Evolutionary conservation across 2,329 filamentous ascomycete species (phyloP).

Genomic region (Aspergillus bombycis): DNA sequence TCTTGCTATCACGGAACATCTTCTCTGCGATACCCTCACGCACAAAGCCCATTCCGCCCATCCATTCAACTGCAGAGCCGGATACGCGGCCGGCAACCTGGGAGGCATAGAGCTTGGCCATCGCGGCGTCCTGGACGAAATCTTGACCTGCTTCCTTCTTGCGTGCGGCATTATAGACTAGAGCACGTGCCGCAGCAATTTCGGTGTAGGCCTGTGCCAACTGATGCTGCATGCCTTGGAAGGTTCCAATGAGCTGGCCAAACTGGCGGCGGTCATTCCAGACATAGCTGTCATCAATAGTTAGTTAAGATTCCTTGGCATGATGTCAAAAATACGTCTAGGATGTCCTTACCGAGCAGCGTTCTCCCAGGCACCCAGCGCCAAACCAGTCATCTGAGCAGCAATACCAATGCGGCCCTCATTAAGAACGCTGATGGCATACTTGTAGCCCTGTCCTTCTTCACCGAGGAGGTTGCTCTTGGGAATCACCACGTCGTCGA

Average conservation of each 20-base stretch:
- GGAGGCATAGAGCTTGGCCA: slow-evolving; percentile 94
- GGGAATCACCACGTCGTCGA: slow-evolving; percentile 92
- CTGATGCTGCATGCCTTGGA: slow-evolving; percentile 99
- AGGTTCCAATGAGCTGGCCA: slow-evolving; percentile 87
- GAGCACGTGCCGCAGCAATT: slow-evolving; percentile 83
- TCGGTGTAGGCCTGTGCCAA: slow-evolving; percentile 95
- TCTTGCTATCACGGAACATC: slow-evolving; percentile 97
- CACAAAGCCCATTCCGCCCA: slow-evolving; percentile 99
- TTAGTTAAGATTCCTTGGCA: slow-evolving; percentile 10
- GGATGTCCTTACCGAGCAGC: slow-evolving; percentile 66
- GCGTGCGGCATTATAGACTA: slow-evolving; percentile 93
- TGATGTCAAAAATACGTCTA: neutral
- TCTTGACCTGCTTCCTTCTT: slow-evolving; percentile 98
- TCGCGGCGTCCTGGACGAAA: slow-evolving; percentile 93
- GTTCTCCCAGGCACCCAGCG: slow-evolving; percentile 92
- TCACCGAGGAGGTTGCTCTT: slow-evolving; percentile 85
- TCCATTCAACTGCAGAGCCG: slow-evolving; percentile 92
- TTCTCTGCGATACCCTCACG: slow-evolving; percentile 96
- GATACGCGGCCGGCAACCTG: slow-evolving; percentile 89
- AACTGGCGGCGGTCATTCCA: slow-evolving; percentile 99
- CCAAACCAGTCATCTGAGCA: slow-evolving; percentile 97
- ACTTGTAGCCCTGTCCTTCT: slow-evolving; percentile 94
- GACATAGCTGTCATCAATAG: slow-evolving; percentile 65
- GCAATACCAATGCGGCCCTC: slow-evolving; percentile 97
- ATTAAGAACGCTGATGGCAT: slow-evolving; percentile 90